These are phyloP conservation scores for Skeletonema marinoi DNA, from an alignment of 108 stramenopile species.

Conservation along the genomic window DNA sequence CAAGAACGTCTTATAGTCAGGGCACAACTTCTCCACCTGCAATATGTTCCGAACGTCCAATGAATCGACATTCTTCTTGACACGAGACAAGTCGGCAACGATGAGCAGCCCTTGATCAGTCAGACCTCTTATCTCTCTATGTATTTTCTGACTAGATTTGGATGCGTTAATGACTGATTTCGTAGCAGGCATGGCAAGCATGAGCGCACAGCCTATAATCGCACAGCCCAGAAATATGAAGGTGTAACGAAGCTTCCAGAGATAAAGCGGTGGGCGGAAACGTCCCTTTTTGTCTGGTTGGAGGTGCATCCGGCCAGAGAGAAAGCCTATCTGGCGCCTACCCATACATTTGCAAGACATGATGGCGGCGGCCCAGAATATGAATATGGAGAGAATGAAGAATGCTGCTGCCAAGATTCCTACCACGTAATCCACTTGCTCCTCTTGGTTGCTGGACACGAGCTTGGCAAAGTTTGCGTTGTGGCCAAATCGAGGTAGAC, in stretches of 20 bases:
- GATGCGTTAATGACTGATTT: constrained; percentile 23
- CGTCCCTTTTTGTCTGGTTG: constrained; percentile 27
- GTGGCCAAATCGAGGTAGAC: constrained; percentile 37
- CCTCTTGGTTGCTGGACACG: constrained; percentile 23
- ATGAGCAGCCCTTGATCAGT: constrained; percentile 37
- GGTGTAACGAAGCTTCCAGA: constrained; percentile 31
- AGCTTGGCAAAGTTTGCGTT: constrained; percentile 25
- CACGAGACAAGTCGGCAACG: constrained; percentile 29
- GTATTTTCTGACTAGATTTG: constrained; percentile 21
- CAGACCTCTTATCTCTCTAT: constrained; percentile 24
- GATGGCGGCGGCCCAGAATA: constrained; percentile 30
- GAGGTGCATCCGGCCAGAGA: constrained; percentile 34
- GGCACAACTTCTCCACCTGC: constrained; percentile 22
- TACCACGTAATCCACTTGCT: constrained; percentile 44
- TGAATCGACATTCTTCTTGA: constrained; percentile 18
- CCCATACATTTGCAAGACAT: constrained; percentile 37
- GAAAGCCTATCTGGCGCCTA: constrained; percentile 11
- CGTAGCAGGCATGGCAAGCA: constrained; percentile 7
- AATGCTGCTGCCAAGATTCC: constrained; percentile 40
- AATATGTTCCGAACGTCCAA: constrained; percentile 24
- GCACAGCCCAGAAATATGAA: constrained; percentile 28
- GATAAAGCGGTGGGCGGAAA: constrained; percentile 23
- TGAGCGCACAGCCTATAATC: constrained; percentile 9
- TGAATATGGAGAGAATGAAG: constrained; percentile 32
- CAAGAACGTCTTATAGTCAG: constrained; percentile 23